Conservation (phyloP, 2,329 filamentous ascomycete species). For the Colletotrichum limetticola region DNA sequence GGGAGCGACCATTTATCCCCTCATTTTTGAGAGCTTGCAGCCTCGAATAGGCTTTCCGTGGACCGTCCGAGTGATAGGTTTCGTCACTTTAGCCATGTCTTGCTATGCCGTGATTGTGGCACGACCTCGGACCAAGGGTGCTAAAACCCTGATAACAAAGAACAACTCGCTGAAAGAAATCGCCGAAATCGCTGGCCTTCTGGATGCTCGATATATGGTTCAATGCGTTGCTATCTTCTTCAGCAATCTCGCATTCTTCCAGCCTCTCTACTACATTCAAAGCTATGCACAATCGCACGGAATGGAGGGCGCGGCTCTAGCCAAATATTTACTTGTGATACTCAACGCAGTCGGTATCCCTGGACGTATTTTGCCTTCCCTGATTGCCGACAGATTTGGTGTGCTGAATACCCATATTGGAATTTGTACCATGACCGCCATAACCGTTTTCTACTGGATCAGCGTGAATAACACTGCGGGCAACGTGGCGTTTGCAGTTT, state of each 20-base stretch:
- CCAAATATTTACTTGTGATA: constrained; percentile 48
- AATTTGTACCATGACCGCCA: constrained; percentile 53
- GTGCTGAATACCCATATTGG: constrained; percentile 55
- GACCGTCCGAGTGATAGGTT: constrained; percentile 48
- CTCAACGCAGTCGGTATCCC: constrained; percentile 51
- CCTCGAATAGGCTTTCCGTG: constrained; percentile 66
- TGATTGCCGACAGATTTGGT: constrained; percentile 48
- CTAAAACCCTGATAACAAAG: constrained; percentile 52
- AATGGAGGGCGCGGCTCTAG: constrained; percentile 42
- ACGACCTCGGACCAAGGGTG: constrained; percentile 45
- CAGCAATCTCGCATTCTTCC: constrained; percentile 49
- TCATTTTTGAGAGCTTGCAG: constrained; percentile 66
- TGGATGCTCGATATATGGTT: constrained; percentile 49
- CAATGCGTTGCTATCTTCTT: constrained; percentile 47
- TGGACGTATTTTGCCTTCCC: constrained; percentile 45
- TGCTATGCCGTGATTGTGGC: not conserved
- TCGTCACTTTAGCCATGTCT: constrained; percentile 39
- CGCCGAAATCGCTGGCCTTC: constrained; percentile 41
- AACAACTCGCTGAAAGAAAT: constrained; percentile 51
- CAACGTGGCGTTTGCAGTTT: constrained; percentile 49
- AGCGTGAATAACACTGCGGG: constrained; percentile 42
- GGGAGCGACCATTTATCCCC: constrained; percentile 65
- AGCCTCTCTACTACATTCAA: constrained; percentile 44
- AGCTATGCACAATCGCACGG: constrained; percentile 42
- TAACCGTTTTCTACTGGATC: constrained; percentile 52